phyloP scores from a whole-genome alignment of 1,284 basidiomycete genomes.

The Ceratobasidium sp. region DNA sequence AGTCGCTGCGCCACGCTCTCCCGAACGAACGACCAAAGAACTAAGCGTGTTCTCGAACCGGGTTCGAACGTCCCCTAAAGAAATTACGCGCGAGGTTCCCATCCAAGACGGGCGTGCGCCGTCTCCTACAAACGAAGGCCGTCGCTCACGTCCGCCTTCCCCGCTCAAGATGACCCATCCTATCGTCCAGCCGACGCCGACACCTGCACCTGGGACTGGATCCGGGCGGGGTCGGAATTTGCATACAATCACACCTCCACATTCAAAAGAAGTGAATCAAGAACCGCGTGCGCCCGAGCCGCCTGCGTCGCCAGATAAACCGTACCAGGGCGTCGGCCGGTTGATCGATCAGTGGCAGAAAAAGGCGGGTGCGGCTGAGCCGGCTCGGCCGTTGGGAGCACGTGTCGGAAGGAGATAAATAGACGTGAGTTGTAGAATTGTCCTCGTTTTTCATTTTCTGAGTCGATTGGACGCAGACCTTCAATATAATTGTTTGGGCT shows the following conservation, averaged over 20 bases:
- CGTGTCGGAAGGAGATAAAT: constrained; percentile 41
- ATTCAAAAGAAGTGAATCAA: background rate
- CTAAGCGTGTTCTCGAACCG: constrained; percentile 39
- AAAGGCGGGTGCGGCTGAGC: constrained; percentile 73
- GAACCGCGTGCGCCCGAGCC: constrained; percentile 48
- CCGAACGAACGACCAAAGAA: constrained; percentile 8
- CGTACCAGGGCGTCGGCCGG: constrained; percentile 82
- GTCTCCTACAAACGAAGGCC: background rate
- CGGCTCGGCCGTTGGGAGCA: constrained; percentile 28
- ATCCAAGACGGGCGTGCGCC: constrained; percentile 33
- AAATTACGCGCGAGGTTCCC: constrained; percentile 40
- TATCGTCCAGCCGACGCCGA: constrained; percentile 9
- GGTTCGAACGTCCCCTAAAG: constrained; percentile 28
- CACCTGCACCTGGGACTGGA: background rate
- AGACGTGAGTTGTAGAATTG: background rate
- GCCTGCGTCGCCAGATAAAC: constrained; percentile 72
- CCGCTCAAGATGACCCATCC: constrained; percentile 32
- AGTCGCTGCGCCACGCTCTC: constrained; percentile 1
- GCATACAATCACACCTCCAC: constrained; percentile 42
- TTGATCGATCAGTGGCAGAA: constrained; percentile 87
- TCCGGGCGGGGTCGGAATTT: background rate
- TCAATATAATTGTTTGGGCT: background rate
- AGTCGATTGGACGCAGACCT: background rate
- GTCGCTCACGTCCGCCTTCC: constrained; percentile 26
- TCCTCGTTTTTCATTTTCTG: background rate